phyloP scores from a whole-genome alignment of 1,284 basidiomycete species.

The Pyrrhoderma lamaoense region DNA sequence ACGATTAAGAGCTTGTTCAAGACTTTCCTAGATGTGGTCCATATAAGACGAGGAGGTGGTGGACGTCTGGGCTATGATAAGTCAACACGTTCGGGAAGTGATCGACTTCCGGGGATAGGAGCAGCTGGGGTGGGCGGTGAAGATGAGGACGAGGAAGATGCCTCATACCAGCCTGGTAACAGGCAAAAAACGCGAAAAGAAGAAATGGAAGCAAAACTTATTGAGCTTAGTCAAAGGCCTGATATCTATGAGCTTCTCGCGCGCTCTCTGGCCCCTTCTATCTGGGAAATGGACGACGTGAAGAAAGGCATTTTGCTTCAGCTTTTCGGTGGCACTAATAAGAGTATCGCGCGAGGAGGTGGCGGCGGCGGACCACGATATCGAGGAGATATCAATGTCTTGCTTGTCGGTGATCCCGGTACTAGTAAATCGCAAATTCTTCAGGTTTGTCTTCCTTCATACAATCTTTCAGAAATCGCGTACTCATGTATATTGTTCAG shows the following conservation, averaged over 20 bases:
- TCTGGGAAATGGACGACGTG: conserved; percentile 98
- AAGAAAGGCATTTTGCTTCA: conserved; percentile 97
- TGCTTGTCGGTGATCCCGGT: conserved; percentile 97
- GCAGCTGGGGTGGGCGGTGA: conserved; percentile 71
- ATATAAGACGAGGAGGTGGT: conserved; percentile 73
- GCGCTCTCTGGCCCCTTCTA: conserved; percentile 85
- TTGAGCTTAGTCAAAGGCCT: conserved; percentile 62
- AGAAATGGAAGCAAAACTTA: conserved; percentile 53
- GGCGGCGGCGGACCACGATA: conserved; percentile 94
- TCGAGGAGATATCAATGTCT: conserved; percentile 95
- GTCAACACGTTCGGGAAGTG: conserved; percentile 69
- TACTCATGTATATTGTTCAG: conserved; percentile 34
- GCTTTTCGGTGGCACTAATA: conserved; percentile 96
- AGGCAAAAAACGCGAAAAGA: conserved; percentile 44
- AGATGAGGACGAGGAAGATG: conserved; percentile 41
- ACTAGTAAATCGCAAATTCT: conserved; percentile 95
- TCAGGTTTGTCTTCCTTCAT: conserved; percentile 51
- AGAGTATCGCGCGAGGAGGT: conserved; percentile 86
- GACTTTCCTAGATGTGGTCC: conserved; percentile 94
- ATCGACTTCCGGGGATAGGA: conserved; percentile 71
- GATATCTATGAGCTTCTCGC: conserved; percentile 89
- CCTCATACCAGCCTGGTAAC: not conserved
- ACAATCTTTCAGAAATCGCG: too few relatives aligned
- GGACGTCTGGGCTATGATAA: conserved; percentile 75
- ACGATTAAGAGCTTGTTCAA: conserved; percentile 95